Base-by-base conservation (phyloP, 352 stramenopile species). In the Globisporangium camurandrum region DNA sequence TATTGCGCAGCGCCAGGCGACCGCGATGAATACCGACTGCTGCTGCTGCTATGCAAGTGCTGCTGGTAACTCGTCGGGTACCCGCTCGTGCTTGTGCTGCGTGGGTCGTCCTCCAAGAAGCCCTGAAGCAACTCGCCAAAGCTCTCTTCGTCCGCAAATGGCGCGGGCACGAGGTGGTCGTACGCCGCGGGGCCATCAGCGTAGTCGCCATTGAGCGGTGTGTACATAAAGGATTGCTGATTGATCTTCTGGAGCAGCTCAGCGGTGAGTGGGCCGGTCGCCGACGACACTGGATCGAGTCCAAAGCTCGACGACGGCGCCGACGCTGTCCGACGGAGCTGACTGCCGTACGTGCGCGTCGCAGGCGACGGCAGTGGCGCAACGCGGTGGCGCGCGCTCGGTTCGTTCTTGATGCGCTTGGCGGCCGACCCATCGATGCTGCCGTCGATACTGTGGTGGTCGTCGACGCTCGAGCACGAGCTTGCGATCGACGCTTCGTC, bases 61-160 rank as follows among this genome's bases (percentile, higher is more conserved):
- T 54, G 46, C n/a, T 56, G 51, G 10, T 67, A 47, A 45, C 62
- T 73, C 12, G 57, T 61, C 11, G 50, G 43, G 36, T 67, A 71
- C n/a, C 19, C 23, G 1, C 37, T 22, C 10, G 24, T 30, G 23
- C 23, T 44, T 34, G 2, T 44, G 39, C 49, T 37, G 33, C 54
- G 69, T 45, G 73, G 62, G 23, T 88, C 76, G 46, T 88, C 76
- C 43, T 88, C 76, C 1, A 86, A 60, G 56, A 88, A 86, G 31
- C 70, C 74, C 49, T 88, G 71, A 19, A 88, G 55, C 31, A 88
- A 59, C 46, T 88, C 76, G 24, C 74, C 70, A 50, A 88, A 85
- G 8, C 62, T 56, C 47, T 88, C 76, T 59, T 88, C 76, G 45
- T 86, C 76, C 1, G 63, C 64, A 51, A 82, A 86, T 26, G 71